Conservation (phyloP, 495 filamentous ascomycete genomes). For the Talaromyces borbonicus region DNA sequence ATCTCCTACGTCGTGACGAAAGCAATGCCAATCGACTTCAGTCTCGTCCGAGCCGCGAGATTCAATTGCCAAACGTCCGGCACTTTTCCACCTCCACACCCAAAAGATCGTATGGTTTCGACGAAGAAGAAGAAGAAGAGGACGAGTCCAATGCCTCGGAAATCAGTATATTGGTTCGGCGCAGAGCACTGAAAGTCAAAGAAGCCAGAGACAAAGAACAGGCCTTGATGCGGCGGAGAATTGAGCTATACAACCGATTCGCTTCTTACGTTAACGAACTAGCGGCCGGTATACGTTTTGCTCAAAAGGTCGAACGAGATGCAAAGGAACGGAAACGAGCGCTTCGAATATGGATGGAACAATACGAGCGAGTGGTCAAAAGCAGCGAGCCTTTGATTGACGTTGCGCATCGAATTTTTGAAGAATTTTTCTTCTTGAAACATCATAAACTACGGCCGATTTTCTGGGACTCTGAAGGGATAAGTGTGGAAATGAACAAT, state of each 20-base stretch:
- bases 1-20: not conserved
- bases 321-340: constrained; percentile 1
- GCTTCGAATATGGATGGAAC: not conserved
- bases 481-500: not conserved
- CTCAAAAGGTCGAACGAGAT: not conserved
- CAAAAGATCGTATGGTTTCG: constrained; percentile 5
- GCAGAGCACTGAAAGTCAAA: not conserved
- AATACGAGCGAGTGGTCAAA: not conserved
- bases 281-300: not conserved
- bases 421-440: not conserved
- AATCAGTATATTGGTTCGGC: constrained; percentile 7
- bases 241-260: not conserved
- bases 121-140: constrained; percentile 5
- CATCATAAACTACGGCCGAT: not conserved
- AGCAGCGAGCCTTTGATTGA: not conserved
- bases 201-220: not conserved
- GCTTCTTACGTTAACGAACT: not conserved
- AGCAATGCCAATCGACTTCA: not conserved
- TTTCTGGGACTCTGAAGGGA: not conserved
- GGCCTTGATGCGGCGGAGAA: not conserved
- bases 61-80: too few relatives aligned
- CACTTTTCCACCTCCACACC: constrained; percentile 3
- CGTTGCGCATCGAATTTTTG: not conserved
- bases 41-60: too few relatives aligned
- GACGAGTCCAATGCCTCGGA: constrained; percentile 1